Conservation (phyloP, 2,329 filamentous ascomycete species). For the Trichophyton verrucosum region DNA sequence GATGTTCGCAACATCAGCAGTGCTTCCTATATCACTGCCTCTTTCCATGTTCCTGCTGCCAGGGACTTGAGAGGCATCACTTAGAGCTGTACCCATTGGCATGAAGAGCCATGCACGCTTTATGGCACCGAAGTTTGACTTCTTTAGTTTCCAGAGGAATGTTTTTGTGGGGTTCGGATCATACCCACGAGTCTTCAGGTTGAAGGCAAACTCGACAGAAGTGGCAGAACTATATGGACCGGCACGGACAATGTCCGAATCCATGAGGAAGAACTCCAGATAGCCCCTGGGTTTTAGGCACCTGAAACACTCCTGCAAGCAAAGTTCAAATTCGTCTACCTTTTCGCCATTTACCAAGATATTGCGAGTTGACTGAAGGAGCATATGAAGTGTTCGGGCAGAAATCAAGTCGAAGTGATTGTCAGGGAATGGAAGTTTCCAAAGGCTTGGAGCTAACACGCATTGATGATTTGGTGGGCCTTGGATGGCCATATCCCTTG, state of each 20-base stretch:
- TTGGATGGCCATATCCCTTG: constrained; percentile 61
- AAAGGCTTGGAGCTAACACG: constrained; percentile 63
- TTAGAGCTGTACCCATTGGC: constrained; percentile 52
- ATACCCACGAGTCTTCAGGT: constrained; percentile 78
- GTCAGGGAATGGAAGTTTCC: constrained; percentile 71
- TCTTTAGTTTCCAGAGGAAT: constrained; percentile 62
- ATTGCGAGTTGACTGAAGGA: constrained; percentile 58
- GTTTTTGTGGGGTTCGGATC: constrained; percentile 71
- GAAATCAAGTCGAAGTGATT: constrained; percentile 86
- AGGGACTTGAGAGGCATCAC: constrained; percentile 12
- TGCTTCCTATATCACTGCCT: constrained; percentile 48
- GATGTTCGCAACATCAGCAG: constrained; percentile 58
- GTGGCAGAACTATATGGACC: constrained; percentile 69
- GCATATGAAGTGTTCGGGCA: constrained; percentile 70
- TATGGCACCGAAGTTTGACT: constrained; percentile 64
- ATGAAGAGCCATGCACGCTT: constrained; percentile 82
- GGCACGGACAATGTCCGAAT: constrained; percentile 78
- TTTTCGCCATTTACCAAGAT: constrained; percentile 44
- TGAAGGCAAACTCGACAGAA: constrained; percentile 83
- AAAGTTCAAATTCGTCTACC: constrained; percentile 77
- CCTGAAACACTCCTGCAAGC: constrained; percentile 73
- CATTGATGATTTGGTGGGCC: constrained; percentile 81
- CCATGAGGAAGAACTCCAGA: constrained; percentile 79
- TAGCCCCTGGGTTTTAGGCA: constrained; percentile 88
- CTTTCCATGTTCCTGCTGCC: constrained; percentile 30